Conservation (phyloP, 2,329 filamentous ascomycete species). For the Aspergillus calidoustus region DNA sequence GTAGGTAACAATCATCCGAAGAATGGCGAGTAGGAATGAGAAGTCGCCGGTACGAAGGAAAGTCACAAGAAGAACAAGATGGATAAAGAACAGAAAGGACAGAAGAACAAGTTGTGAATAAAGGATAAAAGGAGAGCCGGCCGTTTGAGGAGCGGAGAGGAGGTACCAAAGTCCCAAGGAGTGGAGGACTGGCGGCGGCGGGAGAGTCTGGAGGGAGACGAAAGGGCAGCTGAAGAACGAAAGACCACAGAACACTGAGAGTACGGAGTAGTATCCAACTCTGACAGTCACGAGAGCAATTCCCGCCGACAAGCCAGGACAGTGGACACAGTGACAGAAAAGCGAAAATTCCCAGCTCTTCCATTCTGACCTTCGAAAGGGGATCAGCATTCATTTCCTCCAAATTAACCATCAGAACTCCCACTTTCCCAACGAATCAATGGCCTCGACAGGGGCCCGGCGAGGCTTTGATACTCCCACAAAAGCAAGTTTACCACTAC, state of each 20-base stretch:
- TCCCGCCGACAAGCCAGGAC: background rate
- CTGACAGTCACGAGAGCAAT: constrained; percentile 1
- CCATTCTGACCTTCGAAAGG: background rate
- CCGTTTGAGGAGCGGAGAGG: background rate
- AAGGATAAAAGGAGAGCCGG: background rate
- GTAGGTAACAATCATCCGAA: background rate
- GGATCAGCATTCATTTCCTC: constrained; percentile 11
- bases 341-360: constrained; percentile 1
- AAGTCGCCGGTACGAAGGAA: background rate
- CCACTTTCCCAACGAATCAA: constrained; percentile 2
- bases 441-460: constrained; percentile 3
- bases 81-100: constrained; percentile 1
- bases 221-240: background rate
- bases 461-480: background rate
- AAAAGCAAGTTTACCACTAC: constrained; percentile 2
- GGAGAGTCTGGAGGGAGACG: constrained; percentile 3
- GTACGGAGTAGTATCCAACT: background rate
- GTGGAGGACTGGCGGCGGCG: constrained; percentile 30
- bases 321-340: background rate
- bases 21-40: constrained; percentile 11
- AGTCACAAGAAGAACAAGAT: background rate
- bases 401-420: constrained; percentile 1
- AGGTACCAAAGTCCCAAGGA: constrained; percentile 29
- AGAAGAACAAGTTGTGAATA: constrained; percentile 5
- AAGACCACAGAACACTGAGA: background rate